These are phyloP conservation scores for Rutstroemia sp. DNA, from an alignment of 2,329 filamentous ascomycete species.

Conservation along the genomic window DNA sequence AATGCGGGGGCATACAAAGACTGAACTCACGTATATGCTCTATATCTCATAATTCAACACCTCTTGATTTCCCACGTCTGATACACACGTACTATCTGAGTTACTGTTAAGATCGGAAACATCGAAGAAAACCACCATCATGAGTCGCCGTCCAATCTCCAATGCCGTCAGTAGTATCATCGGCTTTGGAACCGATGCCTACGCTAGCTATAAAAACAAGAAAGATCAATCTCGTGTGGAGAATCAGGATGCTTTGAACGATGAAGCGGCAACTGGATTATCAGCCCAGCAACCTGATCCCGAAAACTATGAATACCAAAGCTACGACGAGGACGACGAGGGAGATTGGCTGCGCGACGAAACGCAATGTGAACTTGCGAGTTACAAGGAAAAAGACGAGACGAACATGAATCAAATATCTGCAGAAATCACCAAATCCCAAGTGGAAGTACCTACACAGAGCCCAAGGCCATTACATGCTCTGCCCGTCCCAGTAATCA, in stretches of 20 bases:
- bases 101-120: too few relatives aligned
- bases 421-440: not conserved
- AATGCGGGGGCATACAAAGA: slow-evolving; percentile 1
- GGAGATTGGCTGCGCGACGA: slow-evolving; percentile 6
- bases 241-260: not conserved
- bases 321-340: slow-evolving; percentile 6
- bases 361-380: not conserved
- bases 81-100: not conserved
- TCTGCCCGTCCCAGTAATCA: slow-evolving; percentile 40
- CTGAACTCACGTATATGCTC: not conserved
- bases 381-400: not conserved
- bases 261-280: not conserved
- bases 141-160: not conserved
- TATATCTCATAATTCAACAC: not conserved
- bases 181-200: not conserved
- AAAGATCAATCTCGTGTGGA: not conserved
- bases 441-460: not conserved
- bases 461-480: not conserved
- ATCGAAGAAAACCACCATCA: not conserved
- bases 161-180: not conserved
- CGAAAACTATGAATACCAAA: not conserved
- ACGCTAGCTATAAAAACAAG: slow-evolving; percentile 1
- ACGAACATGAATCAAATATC: not conserved
- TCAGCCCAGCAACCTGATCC: not conserved
- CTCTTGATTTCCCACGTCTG: not conserved